Conservation (phyloP, 2,329 filamentous ascomycete species). For the Talaromyces sp. region DNA sequence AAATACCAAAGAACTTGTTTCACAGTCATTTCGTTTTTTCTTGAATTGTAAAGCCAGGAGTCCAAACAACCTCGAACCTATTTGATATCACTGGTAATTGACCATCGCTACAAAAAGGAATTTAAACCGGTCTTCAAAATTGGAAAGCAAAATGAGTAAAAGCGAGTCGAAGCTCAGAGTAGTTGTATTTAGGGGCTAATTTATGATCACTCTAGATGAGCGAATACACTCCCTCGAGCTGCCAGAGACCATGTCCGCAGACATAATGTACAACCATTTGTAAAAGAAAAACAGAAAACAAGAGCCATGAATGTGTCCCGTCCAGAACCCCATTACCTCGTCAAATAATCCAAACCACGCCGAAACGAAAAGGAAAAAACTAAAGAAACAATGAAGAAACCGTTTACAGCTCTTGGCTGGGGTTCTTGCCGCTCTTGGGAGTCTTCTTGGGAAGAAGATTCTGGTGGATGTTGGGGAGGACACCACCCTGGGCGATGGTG, state of each 20-base stretch:
- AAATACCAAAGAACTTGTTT: neutral
- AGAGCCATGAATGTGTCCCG: constrained; percentile 53
- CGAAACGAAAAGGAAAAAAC: constrained; percentile 65
- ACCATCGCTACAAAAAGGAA: neutral
- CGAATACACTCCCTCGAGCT: constrained; percentile 25
- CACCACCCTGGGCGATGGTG: constrained; percentile 95
- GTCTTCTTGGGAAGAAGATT: constrained; percentile 99
- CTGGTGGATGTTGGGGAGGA: constrained; percentile 94
- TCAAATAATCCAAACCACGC: constrained; percentile 63
- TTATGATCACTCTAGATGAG: constrained; percentile 7
- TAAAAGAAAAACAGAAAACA: constrained; percentile 47
- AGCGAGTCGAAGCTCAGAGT: constrained; percentile 1
- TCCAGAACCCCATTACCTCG: constrained; percentile 71
- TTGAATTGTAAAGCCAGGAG: neutral
- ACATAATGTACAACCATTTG: constrained; percentile 60
- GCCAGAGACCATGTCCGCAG: constrained; percentile 48
- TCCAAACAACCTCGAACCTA: neutral
- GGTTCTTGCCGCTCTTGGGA: constrained; percentile 84
- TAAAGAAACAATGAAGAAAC: constrained; percentile 38
- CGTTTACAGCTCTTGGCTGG: constrained; percentile 88
- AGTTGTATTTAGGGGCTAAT: constrained; percentile 9
- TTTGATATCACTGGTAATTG: neutral
- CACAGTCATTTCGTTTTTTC: neutral
- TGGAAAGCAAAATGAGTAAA: neutral
- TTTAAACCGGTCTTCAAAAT: no score